Percentiles rank a stretch among this genome's conserved stretches.
phyloP scores from a whole-genome alignment of 179 eudicot genomes.

The Patellifolia procumbens region DNA sequence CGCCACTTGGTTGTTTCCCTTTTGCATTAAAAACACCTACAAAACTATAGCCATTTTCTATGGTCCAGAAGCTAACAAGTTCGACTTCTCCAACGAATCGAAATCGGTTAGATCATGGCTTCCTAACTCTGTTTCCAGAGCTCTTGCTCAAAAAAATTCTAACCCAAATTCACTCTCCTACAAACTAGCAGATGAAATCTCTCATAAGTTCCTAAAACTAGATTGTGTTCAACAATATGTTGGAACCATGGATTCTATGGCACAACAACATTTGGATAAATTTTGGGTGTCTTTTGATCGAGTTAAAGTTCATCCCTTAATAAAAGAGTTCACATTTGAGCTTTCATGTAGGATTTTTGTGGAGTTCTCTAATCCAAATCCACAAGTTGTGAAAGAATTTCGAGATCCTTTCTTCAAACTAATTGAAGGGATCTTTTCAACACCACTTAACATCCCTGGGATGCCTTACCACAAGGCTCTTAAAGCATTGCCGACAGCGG shows the following conservation, averaged over 20 bases:
- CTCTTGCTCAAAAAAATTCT: background rate
- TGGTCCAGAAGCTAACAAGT: no score
- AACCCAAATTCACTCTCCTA: background rate
- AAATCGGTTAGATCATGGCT: no score
- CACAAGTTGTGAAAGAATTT: background rate
- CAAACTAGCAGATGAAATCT: background rate
- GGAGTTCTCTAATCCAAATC: background rate
- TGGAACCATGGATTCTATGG: slow-evolving; percentile 23
- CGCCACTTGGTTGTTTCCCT: no score
- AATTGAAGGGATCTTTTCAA: slow-evolving; percentile 18
- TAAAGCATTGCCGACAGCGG: no score
- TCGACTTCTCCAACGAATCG: no score
- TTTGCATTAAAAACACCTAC: no score
- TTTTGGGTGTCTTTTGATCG: background rate
- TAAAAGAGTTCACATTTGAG: slow-evolving; percentile 28
- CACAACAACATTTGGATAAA: slow-evolving; percentile 9
- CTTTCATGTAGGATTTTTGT: slow-evolving; percentile 27
- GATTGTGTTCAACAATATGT: slow-evolving; percentile 15
- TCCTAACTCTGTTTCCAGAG: slow-evolving; percentile 20
- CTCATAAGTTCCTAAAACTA: slow-evolving; percentile 13
- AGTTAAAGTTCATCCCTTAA: slow-evolving; percentile 21
- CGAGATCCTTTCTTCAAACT: slow-evolving; percentile 19
- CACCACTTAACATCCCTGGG: slow-evolving; percentile 24
- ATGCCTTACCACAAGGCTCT: slow-evolving; percentile 18
- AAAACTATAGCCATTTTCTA: no score